Percentiles rank a stretch among this genome's conserved stretches.
These are phyloP conservation scores for Brassica juncea DNA, from an alignment of 345 rosid genomes.

Conservation along the genomic window DNA sequence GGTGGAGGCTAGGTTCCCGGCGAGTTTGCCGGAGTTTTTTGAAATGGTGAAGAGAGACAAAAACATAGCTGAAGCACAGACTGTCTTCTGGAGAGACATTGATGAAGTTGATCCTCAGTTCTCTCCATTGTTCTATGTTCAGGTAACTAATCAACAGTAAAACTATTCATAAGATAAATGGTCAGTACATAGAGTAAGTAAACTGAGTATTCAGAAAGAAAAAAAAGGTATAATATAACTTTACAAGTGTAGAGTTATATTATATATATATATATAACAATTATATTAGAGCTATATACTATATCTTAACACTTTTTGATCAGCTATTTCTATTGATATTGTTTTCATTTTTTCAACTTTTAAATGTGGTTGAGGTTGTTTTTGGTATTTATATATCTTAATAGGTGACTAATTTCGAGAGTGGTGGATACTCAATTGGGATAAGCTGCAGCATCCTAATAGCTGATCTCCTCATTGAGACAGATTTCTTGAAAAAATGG, in stretches of 20 bases:
- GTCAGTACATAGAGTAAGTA: neutral
- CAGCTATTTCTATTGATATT: neutral
- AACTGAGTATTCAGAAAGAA: too few relatives aligned
- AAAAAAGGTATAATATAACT: too few relatives aligned
- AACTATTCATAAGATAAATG: neutral
- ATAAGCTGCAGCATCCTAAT: constrained; percentile 75
- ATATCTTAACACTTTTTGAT: neutral
- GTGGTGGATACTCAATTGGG: constrained; percentile 89
- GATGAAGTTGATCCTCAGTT: constrained; percentile 64
- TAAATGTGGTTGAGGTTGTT: neutral
- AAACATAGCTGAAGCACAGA: constrained; percentile 51
- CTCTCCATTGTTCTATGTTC: constrained; percentile 74
- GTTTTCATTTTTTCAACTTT: neutral
- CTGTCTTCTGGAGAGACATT: constrained; percentile 76
- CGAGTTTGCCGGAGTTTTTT: constrained; percentile 55
- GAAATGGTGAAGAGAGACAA: constrained; percentile 40
- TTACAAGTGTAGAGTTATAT: too few relatives aligned
- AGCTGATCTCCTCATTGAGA: constrained; percentile 51
- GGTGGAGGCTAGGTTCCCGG: constrained; percentile 55
- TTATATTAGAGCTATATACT: neutral
- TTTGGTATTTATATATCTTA: neutral
- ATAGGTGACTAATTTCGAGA: constrained; percentile 79
- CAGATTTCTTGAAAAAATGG: constrained; percentile 60
- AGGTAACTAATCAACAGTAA: constrained; percentile 44
- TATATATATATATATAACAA: too few relatives aligned